Percentiles rank a stretch among this genome's conserved stretches.
Conservation (phyloP, 371 early-diverging fungal species). For the Mortierella sp. region DNA sequence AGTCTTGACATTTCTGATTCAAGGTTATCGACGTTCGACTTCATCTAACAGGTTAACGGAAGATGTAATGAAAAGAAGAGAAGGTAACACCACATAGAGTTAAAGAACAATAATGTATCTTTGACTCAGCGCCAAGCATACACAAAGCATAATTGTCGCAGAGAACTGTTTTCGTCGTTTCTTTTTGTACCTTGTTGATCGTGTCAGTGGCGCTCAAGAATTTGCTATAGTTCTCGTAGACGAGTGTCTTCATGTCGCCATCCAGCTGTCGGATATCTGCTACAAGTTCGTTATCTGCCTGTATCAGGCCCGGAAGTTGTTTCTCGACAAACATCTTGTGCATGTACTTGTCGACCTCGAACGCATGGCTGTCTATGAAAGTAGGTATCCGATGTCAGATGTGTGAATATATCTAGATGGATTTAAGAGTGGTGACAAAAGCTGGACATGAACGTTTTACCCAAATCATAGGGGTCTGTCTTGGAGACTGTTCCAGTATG, state of each 20-base stretch:
- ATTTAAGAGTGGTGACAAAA: no score
- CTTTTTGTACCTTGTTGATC: slow-evolving; percentile 75
- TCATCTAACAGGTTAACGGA: slow-evolving; percentile 64
- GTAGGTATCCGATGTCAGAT: not conserved
- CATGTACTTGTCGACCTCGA: slow-evolving; percentile 81
- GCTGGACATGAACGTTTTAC: slow-evolving; percentile 44
- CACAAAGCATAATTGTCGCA: no score
- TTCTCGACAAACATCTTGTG: slow-evolving; percentile 77
- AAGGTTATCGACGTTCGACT: slow-evolving; percentile 81
- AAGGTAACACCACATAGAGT: no score
- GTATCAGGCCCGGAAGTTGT: slow-evolving; percentile 73
- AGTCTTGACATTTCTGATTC: slow-evolving; percentile 81
- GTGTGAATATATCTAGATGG: no score
- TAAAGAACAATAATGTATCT: no score
- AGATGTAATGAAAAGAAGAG: not conserved
- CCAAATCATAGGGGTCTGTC: slow-evolving; percentile 69
- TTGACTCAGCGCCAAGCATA: no score
- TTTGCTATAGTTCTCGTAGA: slow-evolving; percentile 96
- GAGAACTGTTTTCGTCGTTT: no score
- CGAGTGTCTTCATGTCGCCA: slow-evolving; percentile 96
- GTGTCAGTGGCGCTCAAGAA: slow-evolving; percentile 95
- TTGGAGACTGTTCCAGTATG: slow-evolving; percentile 44
- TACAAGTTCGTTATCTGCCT: slow-evolving; percentile 79
- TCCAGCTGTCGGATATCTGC: slow-evolving; percentile 89
- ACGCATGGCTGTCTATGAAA: slow-evolving; percentile 68